Percentiles rank a stretch among this genome's conserved stretches.
phyloP scores from a whole-genome alignment of 2,329 filamentous ascomycete species.

The Aspergillus piperis region DNA sequence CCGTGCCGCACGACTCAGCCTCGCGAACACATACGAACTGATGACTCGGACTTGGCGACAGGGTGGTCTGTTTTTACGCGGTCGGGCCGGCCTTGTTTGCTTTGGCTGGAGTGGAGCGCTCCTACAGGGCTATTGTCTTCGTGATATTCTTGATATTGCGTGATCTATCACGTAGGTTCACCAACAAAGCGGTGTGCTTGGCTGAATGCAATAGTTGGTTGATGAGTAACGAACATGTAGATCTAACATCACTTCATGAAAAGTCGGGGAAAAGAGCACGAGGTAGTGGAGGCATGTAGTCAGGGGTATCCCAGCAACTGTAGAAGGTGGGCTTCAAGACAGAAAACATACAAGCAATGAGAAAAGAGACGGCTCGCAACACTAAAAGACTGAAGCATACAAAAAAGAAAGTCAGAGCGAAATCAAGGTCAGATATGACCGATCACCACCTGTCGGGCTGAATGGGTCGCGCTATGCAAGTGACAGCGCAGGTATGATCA shows the following conservation, averaged over 20 bases:
- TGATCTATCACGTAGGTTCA: neutral
- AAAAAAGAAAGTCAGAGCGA: conserved; percentile 15
- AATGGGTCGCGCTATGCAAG: neutral
- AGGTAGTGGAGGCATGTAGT: conserved; percentile 20
- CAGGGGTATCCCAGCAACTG: conserved; percentile 33
- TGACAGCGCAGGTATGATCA: neutral
- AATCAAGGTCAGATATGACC: neutral
- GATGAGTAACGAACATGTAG: neutral
- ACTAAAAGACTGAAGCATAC: conserved; percentile 12
- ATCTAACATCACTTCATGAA: conserved; percentile 15
- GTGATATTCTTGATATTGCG: neutral
- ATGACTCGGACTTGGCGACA: neutral
- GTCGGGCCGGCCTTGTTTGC: too few species aligned
- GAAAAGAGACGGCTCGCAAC: conserved; percentile 10
- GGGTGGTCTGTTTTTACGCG: neutral
- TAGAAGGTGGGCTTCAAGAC: conserved; percentile 14
- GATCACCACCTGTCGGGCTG: too few species aligned
- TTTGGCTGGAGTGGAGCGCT: too few species aligned
- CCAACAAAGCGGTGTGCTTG: neutral
- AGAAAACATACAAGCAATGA: conserved; percentile 20
- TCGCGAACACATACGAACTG: neutral
- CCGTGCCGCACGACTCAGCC: neutral
- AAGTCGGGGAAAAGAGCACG: conserved; percentile 5
- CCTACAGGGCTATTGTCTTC: too few species aligned
- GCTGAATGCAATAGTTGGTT: neutral